phyloP scores from a whole-genome alignment of 106 monocot genomes.

The Dioscorea dumetorum region DNA sequence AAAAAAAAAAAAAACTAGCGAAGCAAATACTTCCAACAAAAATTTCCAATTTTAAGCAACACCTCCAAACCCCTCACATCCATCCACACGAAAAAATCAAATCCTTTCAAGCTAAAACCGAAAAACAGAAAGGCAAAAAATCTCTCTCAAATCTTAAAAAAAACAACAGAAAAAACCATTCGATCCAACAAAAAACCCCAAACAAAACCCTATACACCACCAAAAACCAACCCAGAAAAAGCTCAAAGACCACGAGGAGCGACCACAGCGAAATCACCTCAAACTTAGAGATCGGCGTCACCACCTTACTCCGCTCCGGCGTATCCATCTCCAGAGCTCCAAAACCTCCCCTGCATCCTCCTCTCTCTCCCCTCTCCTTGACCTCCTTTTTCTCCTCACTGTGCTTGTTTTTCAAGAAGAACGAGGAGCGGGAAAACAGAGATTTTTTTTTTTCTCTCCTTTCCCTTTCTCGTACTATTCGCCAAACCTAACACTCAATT shows the following conservation, averaged over 20 bases:
- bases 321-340: slow-evolving; percentile 26
- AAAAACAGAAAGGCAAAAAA: neutral
- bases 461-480: too few species aligned
- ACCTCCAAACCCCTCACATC: too few species aligned
- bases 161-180: neutral
- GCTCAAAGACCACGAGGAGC: neutral
- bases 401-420: slow-evolving; percentile 5
- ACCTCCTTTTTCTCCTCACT: neutral
- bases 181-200: neutral
- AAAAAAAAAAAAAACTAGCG: neutral
- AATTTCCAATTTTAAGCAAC: too few species aligned
- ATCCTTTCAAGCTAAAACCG: too few species aligned
- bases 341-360: slow-evolving; percentile 11
- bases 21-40: too few species aligned
- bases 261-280: slow-evolving; percentile 14
- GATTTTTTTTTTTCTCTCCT: too few species aligned
- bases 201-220: neutral
- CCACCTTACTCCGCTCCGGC: slow-evolving; percentile 29
- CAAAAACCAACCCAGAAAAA: neutral
- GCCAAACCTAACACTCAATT: too few species aligned
- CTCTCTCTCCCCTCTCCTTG: neutral
- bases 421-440: too few species aligned
- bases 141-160: neutral
- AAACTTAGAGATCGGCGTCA: slow-evolving; percentile 18
- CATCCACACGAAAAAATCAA: too few species aligned